phyloP scores from a whole-genome alignment of 2,329 filamentous ascomycete genomes.

The Aspergillus sp. region DNA sequence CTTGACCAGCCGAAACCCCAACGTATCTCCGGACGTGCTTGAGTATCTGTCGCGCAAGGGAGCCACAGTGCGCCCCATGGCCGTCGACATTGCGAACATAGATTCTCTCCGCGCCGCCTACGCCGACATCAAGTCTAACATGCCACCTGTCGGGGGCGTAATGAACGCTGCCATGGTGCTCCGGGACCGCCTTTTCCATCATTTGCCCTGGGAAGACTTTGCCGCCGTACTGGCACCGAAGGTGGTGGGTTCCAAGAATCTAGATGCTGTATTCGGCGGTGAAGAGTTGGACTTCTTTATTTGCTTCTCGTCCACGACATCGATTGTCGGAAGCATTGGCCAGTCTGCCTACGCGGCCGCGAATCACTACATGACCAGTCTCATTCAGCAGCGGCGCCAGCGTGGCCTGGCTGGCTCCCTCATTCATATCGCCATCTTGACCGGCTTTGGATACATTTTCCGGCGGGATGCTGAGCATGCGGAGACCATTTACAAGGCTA shows the following conservation, averaged over 20 bases:
- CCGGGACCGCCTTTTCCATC: slow-evolving; percentile 17
- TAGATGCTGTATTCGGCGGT: slow-evolving; percentile 5
- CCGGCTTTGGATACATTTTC: slow-evolving; percentile 1
- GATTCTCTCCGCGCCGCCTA: slow-evolving; percentile 8
- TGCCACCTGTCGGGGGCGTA: slow-evolving; percentile 34
- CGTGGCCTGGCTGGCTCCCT: slow-evolving; percentile 10
- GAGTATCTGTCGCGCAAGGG: not conserved
- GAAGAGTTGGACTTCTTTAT: slow-evolving; percentile 15
- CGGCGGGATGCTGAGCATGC: not conserved
- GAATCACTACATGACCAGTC: slow-evolving; percentile 9
- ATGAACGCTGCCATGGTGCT: slow-evolving; percentile 37
- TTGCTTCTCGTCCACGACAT: slow-evolving; percentile 8
- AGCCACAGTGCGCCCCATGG: not conserved
- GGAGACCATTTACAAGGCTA: slow-evolving; percentile 1
- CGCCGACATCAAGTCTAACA: slow-evolving; percentile 17
- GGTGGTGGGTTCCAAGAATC: slow-evolving; percentile 3
- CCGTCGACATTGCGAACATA: slow-evolving; percentile 7
- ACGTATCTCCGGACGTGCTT: slow-evolving; percentile 7
- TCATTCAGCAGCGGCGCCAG: slow-evolving; percentile 1
- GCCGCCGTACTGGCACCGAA: slow-evolving; percentile 2
- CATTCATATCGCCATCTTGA: slow-evolving; percentile 5
- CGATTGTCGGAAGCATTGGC: slow-evolving; percentile 9
- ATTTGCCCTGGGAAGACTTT: slow-evolving; percentile 2
- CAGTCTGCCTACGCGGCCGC: slow-evolving; percentile 14
- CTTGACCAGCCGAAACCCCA: slow-evolving; percentile 24